A percentile compares a stretch with the other conserved stretches of the same genome.
These are phyloP conservation scores for Suhomyces yuchorum DNA, from an alignment of 1,139 yeast species.

Conservation along the genomic window DNA sequence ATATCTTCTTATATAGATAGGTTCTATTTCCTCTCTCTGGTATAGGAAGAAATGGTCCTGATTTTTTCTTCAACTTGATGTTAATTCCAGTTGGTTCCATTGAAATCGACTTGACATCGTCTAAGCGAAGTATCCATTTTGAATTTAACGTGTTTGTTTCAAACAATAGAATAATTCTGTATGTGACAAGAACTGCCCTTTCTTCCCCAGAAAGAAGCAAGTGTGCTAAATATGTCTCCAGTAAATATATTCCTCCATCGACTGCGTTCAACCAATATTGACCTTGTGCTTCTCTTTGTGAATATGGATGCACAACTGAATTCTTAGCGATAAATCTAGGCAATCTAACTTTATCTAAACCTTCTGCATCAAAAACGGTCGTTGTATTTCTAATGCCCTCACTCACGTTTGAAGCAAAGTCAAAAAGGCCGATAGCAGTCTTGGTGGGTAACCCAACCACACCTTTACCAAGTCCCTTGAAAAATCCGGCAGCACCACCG, in stretches of 20 bases:
- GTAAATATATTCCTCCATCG: conserved; percentile 74
- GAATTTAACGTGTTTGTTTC: conserved; percentile 61
- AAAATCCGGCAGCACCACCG: conserved; percentile 89
- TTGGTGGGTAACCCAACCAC: conserved; percentile 92
- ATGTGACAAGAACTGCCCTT: conserved; percentile 74
- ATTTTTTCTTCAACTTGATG: conserved; percentile 59
- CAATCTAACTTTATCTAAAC: conserved; percentile 76
- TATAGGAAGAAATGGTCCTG: conserved; percentile 78
- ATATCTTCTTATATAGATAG: conserved; percentile 72
- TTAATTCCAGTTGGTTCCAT: conserved; percentile 81
- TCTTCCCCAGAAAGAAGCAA: conserved; percentile 80
- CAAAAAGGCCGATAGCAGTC: conserved; percentile 93
- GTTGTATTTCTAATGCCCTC: conserved; percentile 95
- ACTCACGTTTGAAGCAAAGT: conserved; percentile 87
- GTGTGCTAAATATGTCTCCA: conserved; percentile 84
- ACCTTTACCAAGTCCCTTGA: conserved; percentile 95
- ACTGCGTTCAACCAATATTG: conserved; percentile 87
- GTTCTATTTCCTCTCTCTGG: conserved; percentile 66
- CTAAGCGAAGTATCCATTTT: conserved; percentile 68
- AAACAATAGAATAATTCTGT: conserved; percentile 67
- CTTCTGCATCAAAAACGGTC: conserved; percentile 82
- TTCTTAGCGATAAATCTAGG: conserved; percentile 76
- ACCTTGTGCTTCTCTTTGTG: conserved; percentile 89
- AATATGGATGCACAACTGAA: conserved; percentile 70
- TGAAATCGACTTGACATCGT: conserved; percentile 65